phyloP scores from a whole-genome alignment of 2,329 filamentous ascomycete species.

The Aureobasidium sp. region DNA sequence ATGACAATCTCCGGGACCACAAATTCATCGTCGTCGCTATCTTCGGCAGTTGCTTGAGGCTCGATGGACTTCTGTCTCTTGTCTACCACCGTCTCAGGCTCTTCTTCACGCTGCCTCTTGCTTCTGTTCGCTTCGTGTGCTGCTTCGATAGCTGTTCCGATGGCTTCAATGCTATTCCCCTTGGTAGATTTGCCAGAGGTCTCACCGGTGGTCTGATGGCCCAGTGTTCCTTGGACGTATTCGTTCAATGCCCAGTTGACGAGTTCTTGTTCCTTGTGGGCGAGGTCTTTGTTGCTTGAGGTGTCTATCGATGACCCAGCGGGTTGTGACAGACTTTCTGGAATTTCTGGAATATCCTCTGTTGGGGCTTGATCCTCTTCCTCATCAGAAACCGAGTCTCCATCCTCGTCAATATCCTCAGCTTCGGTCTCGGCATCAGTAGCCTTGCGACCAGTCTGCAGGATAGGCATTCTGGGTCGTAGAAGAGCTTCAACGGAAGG shows the following conservation, averaged over 20 bases:
- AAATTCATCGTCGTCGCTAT: conserved; percentile 26
- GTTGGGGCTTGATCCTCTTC: neutral
- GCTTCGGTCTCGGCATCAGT: conserved; percentile 15
- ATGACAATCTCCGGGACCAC: conserved; percentile 28
- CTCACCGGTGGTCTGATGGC: neutral
- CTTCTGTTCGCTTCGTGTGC: neutral
- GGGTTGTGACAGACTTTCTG: neutral
- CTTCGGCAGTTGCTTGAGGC: conserved; percentile 12
- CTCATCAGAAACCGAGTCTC: neutral
- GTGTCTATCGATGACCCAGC: neutral
- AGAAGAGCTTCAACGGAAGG: conserved; percentile 65
- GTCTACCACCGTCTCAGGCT: neutral
- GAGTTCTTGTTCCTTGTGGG: neutral
- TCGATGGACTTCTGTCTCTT: conserved; percentile 9
- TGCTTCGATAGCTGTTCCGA: neutral
- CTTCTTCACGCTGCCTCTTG: neutral
- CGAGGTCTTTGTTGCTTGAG: neutral
- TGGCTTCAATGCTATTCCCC: neutral
- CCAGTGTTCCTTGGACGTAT: neutral
- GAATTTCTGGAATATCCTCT: neutral
- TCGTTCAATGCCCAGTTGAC: conserved; percentile 6
- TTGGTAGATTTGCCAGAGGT: neutral
- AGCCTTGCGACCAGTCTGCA: conserved; percentile 20
- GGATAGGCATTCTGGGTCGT: conserved; percentile 38
- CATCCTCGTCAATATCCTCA: conserved; percentile 14